Evolutionary conservation across 352 stramenopile species (phyloP).

Genomic region (Globisporangium paroecandrum): DNA sequence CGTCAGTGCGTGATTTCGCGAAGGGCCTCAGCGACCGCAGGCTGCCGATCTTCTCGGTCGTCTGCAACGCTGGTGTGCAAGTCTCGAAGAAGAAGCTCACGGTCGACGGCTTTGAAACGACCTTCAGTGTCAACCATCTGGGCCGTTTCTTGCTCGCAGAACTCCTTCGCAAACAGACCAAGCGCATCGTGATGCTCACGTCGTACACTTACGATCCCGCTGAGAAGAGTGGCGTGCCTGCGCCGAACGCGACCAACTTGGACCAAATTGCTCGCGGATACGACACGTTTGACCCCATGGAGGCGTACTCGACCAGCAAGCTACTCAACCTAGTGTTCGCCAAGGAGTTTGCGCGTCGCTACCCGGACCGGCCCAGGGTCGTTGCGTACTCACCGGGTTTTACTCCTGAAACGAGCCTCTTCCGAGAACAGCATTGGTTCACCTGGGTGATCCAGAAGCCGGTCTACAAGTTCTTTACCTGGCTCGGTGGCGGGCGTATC

Average conservation of each 20-base stretch:
- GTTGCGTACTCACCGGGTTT: conserved; percentile 26
- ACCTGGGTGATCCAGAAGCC: neutral
- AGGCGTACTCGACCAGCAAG: conserved; percentile 31
- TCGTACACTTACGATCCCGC: conserved; percentile 30
- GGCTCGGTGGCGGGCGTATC: conserved; percentile 5
- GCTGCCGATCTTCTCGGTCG: conserved; percentile 24
- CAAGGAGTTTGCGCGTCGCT: conserved; percentile 25
- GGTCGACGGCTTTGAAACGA: conserved; percentile 34
- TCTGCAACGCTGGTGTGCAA: conserved; percentile 44
- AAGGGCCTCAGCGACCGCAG: conserved; percentile 15
- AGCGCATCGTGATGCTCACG: conserved; percentile 24
- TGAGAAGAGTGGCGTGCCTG: conserved; percentile 17
- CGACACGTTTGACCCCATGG: conserved; percentile 17
- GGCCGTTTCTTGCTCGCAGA: conserved; percentile 36
- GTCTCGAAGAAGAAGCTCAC: conserved; percentile 19
- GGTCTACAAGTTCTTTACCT: neutral
- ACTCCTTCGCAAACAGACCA: conserved; percentile 20
- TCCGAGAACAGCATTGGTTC: conserved; percentile 16
- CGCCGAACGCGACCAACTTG: conserved; percentile 24
- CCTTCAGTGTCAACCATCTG: conserved; percentile 38
- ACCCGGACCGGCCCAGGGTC: conserved; percentile 20
- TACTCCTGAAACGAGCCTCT: conserved; percentile 22
- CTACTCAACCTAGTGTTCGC: conserved; percentile 28
- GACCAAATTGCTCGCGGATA: conserved; percentile 21
- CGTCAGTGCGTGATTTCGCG: conserved; percentile 23